Base-by-base conservation (phyloP, 768 basidiomycete genomes). In the Sarcomyxa edulis region DNA sequence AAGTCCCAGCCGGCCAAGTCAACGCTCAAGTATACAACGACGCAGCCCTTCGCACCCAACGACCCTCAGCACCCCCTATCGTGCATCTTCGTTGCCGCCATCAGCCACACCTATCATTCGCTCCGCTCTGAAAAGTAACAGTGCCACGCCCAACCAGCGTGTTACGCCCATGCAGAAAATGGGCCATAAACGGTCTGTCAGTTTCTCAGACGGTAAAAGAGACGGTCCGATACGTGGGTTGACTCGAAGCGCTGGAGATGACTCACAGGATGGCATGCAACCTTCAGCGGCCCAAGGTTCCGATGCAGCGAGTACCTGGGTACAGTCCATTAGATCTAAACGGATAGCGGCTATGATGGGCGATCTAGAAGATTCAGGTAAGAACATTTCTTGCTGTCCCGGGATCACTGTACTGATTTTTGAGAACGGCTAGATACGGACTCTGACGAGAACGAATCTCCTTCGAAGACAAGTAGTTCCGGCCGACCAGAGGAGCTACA, bases 191-290 rank as follows among this genome's bases (percentile, higher is more conserved):
- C 74, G 91, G 26, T 91, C 87, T 29, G 95, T 99, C 41, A 95
- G 91, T 58, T 99, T 99, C 64, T 96, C 93, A 18, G 96, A 99
- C 55, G 96, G 96, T 5, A 85, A 81, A 55, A 75, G 74, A 44
- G 82, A 85, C 22, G 94, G 95, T 2, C 91, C 88, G n/a, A 96
- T 96, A 32, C 66, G 68, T 37, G 89, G 83, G 39, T 55, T 54
- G 39, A 44, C 56, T 31, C 52, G 65, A 31, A 66, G 65, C 34
- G 59, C 58, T 25, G 59, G 61, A 11, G 65, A 62, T 10, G 71
- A 61, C 14, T 59, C 59, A 23, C 58, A 60, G 31, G 49, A 47
- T 20, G 47, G 37, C 12, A 42, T 35, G 22, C 31, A 56, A 38
- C 21, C 63, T 48, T 26, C 36, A 47, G 15, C 28, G 2, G 37